Evolutionary conservation across 208 protist genomes (phyloP).

Genomic region (Leptomonas seymouri): DNA sequence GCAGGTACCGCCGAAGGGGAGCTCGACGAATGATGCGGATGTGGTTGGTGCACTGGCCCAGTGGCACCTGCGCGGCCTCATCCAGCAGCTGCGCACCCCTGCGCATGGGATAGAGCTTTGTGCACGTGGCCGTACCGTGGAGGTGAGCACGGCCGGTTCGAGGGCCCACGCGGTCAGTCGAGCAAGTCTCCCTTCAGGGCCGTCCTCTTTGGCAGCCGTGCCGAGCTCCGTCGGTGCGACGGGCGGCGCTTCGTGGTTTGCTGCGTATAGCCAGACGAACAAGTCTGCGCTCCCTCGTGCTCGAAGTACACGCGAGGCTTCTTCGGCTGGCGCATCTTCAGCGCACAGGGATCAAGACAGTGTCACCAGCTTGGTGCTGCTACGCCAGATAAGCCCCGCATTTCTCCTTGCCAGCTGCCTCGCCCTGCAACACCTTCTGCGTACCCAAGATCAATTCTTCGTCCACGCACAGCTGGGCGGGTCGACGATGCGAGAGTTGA

Average conservation of each 20-base stretch:
- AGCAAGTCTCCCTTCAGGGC: not conserved
- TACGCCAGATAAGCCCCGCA: conserved; percentile 10
- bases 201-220: not conserved
- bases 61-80: conserved; percentile 31
- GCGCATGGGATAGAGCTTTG: not conserved
- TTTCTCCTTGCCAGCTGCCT: conserved; percentile 20
- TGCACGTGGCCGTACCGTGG: not conserved
- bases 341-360: not conserved
- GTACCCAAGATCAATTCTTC: conserved; percentile 19
- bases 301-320: not conserved
- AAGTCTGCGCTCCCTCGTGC: not conserved
- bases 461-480: conserved; percentile 19
- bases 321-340: not conserved
- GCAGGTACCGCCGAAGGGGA: not conserved
- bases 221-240: conserved; percentile 11
- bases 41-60: conserved; percentile 29
- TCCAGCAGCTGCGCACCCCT: conserved; percentile 16
- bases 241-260: conserved; percentile 18
- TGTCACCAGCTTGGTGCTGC: not conserved
- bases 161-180: not conserved
- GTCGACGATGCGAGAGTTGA: conserved; percentile 23
- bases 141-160: not conserved
- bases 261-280: conserved; percentile 9
- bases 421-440: conserved; percentile 30
- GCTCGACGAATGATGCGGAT: not conserved